These are phyloP conservation scores for Candida adriatica DNA, from an alignment of 805 yeast genomes.

Conservation along the genomic window DNA sequence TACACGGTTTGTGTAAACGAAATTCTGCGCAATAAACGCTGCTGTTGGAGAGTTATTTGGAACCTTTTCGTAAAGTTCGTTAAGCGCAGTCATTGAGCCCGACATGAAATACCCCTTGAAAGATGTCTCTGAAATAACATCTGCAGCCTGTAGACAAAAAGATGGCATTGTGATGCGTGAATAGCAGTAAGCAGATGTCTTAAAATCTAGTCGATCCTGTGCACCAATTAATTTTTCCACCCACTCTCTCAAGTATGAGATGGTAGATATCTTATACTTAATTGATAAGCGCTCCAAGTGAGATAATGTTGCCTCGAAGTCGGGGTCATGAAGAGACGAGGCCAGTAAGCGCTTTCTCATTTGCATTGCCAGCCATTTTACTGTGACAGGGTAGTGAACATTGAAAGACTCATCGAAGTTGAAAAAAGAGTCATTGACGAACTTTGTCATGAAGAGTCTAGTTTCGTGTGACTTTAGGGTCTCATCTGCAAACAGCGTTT, in stretches of 20 bases:
- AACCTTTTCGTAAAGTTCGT: slow-evolving; percentile 10
- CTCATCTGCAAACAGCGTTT: slow-evolving; percentile 10
- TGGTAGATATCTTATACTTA: slow-evolving; percentile 4
- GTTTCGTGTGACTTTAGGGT: slow-evolving; percentile 1
- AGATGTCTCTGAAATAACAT: slow-evolving; percentile 6
- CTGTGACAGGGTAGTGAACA: slow-evolving; percentile 6
- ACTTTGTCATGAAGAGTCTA: slow-evolving; percentile 8
- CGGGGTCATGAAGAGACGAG: slow-evolving; percentile 1
- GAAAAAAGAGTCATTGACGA: slow-evolving; percentile 10
- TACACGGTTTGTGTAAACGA: slow-evolving; percentile 4
- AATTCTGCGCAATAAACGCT: slow-evolving; percentile 7
- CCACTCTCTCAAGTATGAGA: slow-evolving; percentile 7
- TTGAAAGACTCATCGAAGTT: slow-evolving; percentile 4
- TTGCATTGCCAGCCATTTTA: slow-evolving; percentile 16
- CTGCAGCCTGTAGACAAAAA: slow-evolving; percentile 13
- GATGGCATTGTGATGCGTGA: slow-evolving; percentile 9
- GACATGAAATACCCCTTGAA: slow-evolving; percentile 12
- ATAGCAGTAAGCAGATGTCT: slow-evolving; percentile 5
- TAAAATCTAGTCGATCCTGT: slow-evolving; percentile 5
- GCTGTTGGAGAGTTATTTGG: slow-evolving; percentile 15
- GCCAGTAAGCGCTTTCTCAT: slow-evolving; percentile 10
- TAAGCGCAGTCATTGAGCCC: slow-evolving; percentile 14
- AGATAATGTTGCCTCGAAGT: slow-evolving; percentile 2
- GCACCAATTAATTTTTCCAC: slow-evolving; percentile 11
- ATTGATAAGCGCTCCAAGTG: slow-evolving; percentile 3